phyloP scores from a whole-genome alignment of 164 flowering plant species.

The Saururus chinensis region DNA sequence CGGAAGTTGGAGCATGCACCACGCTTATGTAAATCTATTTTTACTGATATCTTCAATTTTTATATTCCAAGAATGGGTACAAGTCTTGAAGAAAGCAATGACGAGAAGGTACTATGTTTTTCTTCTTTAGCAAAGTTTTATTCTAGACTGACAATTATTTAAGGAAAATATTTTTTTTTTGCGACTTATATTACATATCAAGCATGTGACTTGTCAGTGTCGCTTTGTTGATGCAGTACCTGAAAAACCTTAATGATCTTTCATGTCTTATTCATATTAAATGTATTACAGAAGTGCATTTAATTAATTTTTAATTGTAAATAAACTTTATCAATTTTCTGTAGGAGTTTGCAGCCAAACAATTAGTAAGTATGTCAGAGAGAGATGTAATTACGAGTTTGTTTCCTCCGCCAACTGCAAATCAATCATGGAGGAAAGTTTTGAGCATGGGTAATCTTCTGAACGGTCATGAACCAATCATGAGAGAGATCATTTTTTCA shows the following conservation, averaged over 20 bases:
- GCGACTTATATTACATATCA: too few relatives aligned
- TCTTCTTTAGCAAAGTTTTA: background rate
- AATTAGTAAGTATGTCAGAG: conserved; percentile 39
- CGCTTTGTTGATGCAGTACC: background rate
- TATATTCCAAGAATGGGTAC: conserved; percentile 67
- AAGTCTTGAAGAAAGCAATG: conserved; percentile 15
- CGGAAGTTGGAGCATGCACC: conserved; percentile 64
- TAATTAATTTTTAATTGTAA: background rate
- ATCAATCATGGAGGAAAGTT: conserved; percentile 96
- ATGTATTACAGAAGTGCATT: background rate
- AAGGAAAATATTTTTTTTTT: too few relatives aligned
- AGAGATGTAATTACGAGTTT: conserved; percentile 48
- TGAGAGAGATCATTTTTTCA: conserved; percentile 74
- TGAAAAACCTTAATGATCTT: background rate
- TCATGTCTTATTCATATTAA: background rate
- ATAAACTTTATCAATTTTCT: background rate
- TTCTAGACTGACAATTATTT: too few relatives aligned
- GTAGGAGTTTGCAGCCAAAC: conserved; percentile 54
- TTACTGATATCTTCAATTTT: conserved; percentile 46
- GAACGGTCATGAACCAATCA: conserved; percentile 86
- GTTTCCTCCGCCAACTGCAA: conserved; percentile 68
- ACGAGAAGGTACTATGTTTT: conserved; percentile 24
- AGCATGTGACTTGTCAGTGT: too few relatives aligned
- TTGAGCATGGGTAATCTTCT: conserved; percentile 98
- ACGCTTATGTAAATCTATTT: conserved; percentile 54